Percentiles rank a stretch among this genome's conserved stretches.
phyloP scores from a whole-genome alignment of 75 land plant genomes.

The Pinus albicaulis region DNA sequence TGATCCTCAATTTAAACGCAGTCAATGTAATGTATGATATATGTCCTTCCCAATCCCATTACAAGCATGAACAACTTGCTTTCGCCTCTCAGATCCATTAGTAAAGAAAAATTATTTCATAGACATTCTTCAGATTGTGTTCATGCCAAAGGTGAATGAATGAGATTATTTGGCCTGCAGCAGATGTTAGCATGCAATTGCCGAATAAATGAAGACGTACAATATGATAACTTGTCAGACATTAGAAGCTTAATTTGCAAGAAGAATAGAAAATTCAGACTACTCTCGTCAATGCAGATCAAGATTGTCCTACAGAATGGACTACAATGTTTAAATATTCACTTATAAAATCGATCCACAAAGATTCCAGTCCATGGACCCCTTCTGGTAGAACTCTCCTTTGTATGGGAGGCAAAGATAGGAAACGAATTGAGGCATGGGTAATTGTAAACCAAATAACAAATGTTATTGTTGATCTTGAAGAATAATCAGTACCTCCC shows the following conservation, averaged over 20 bases:
- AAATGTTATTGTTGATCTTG: background rate
- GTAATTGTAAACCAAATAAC: background rate
- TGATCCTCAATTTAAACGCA: too few relatives aligned
- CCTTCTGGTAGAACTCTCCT: background rate
- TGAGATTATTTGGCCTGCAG: background rate
- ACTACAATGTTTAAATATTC: background rate
- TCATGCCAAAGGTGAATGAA: background rate
- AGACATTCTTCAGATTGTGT: background rate
- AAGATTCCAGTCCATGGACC: background rate
- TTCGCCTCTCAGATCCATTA: too few relatives aligned
- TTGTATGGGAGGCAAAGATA: background rate
- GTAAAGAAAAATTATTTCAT: too few relatives aligned
- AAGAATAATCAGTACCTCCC: slow-evolving; percentile 1
- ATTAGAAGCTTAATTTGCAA: background rate
- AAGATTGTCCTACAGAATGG: background rate
- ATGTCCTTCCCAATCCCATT: too few relatives aligned
- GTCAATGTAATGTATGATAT: too few relatives aligned
- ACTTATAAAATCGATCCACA: background rate
- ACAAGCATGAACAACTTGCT: too few relatives aligned
- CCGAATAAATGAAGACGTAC: background rate
- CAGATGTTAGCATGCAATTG: background rate
- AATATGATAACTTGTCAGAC: background rate
- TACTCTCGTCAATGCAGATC: background rate
- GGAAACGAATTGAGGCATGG: background rate
- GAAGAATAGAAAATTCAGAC: background rate